These are phyloP conservation scores for Candida frijolesensis DNA, from an alignment of 1,139 yeast genomes.

Conservation along the genomic window DNA sequence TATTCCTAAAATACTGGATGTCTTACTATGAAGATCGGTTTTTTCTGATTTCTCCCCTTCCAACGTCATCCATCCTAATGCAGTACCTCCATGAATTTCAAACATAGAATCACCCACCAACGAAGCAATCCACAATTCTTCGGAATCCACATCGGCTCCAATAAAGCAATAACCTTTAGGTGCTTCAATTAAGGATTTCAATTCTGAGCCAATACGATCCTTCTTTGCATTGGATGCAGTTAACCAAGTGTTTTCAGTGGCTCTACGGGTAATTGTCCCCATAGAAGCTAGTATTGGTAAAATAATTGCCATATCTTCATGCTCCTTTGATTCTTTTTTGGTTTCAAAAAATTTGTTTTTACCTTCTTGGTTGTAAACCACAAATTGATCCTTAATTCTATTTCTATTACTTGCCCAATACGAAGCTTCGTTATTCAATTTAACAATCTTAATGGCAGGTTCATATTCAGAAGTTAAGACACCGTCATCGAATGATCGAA, in stretches of 20 bases:
- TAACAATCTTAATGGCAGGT: conserved; percentile 75
- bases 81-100: conserved; percentile 91
- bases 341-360: conserved; percentile 30
- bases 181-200: conserved; percentile 82
- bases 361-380: conserved; percentile 51
- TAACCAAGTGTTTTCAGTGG: conserved; percentile 97
- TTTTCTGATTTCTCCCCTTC: conserved; percentile 92
- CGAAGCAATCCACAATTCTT: conserved; percentile 97
- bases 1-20: conserved; percentile 87
- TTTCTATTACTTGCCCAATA: conserved; percentile 94
- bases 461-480: conserved; percentile 69
- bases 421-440: conserved; percentile 75
- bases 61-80: conserved; percentile 98
- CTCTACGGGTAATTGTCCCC: conserved; percentile 97
- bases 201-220: conserved; percentile 86
- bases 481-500: conserved; percentile 73
- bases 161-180: conserved; percentile 91
- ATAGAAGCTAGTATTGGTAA: conserved; percentile 83
- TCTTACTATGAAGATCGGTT: conserved; percentile 93
- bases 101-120: conserved; percentile 90
- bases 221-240: conserved; percentile 94
- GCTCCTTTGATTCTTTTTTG: conserved; percentile 23
- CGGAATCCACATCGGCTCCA: conserved; percentile 98
- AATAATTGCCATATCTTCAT: conserved; percentile 63
- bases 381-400: conserved; percentile 82